These are phyloP conservation scores for Wickerhamiella lipophila DNA, from an alignment of 805 yeast species.

Conservation along the genomic window DNA sequence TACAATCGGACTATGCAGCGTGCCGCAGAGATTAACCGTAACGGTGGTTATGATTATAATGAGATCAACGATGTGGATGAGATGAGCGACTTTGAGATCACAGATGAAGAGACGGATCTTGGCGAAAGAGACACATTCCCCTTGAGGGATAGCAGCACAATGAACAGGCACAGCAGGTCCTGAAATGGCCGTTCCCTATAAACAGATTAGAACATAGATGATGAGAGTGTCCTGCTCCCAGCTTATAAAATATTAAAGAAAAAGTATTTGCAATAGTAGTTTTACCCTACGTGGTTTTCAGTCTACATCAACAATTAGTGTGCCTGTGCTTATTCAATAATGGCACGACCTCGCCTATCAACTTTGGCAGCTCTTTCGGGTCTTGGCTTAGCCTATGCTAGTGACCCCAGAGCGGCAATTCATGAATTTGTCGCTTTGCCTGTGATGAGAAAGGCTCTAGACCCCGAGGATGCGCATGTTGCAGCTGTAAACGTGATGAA, in stretches of 20 bases:
- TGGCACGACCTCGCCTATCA: slow-evolving; percentile 5
- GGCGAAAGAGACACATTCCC: slow-evolving; percentile 9
- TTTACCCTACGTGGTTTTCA: too few relatives aligned
- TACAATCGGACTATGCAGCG: slow-evolving; percentile 37
- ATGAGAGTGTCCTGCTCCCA: too few relatives aligned
- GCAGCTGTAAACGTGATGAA: slow-evolving; percentile 61
- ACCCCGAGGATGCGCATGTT: slow-evolving; percentile 78
- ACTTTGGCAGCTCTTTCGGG: not conserved
- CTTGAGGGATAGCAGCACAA: not conserved
- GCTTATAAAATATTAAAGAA: too few relatives aligned
- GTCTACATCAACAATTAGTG: too few relatives aligned
- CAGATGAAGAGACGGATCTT: slow-evolving; percentile 6
- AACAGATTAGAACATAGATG: too few relatives aligned
- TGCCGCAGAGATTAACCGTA: slow-evolving; percentile 10
- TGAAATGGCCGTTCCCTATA: too few relatives aligned
- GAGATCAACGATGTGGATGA: slow-evolving; percentile 2
- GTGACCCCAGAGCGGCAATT: slow-evolving; percentile 70
- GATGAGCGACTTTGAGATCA: slow-evolving; percentile 13
- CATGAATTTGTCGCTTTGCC: slow-evolving; percentile 80
- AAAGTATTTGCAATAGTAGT: too few relatives aligned
- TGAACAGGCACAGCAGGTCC: not conserved
- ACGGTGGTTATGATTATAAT: slow-evolving; percentile 5
- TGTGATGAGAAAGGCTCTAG: slow-evolving; percentile 48
- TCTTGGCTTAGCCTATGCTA: slow-evolving; percentile 31
- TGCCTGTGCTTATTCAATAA: not conserved